Evolutionary conservation across 176 grass and related monocot species (phyloP).

Genomic region (Eleusine coracana): DNA sequence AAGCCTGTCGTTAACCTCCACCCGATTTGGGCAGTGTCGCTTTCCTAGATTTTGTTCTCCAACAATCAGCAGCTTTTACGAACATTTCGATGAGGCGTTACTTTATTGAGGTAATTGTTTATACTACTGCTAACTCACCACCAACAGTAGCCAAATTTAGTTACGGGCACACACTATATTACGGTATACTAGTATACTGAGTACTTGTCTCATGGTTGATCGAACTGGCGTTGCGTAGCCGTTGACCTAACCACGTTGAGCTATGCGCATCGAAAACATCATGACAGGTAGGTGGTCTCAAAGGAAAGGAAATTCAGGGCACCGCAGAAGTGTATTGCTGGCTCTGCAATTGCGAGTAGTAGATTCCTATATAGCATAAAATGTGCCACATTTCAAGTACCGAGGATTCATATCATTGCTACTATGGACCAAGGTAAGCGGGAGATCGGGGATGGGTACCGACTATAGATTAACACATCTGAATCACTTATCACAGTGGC

Average conservation of each 20-base stretch:
- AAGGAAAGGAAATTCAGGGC: neutral
- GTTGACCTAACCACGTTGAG: neutral
- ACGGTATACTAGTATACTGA: neutral
- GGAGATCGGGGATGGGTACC: neutral
- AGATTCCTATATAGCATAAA: neutral
- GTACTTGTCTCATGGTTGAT: neutral
- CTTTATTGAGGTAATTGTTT: neutral
- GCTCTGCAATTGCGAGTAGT: neutral
- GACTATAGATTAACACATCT: too few species aligned
- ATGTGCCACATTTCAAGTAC: conserved; percentile 24
- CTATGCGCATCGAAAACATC: neutral
- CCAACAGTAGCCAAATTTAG: too few species aligned
- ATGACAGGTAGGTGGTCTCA: neutral
- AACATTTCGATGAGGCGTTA: neutral
- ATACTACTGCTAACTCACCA: neutral
- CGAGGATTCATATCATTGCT: neutral
- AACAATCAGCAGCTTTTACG: conserved; percentile 8
- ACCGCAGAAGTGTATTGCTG: neutral
- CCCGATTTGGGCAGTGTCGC: neutral
- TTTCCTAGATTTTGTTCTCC: conserved; percentile 41
- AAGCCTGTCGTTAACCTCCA: neutral
- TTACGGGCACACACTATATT: too few species aligned
- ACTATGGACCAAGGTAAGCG: neutral
- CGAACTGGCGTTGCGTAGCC: neutral
- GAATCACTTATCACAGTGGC: too few species aligned